Evolutionary conservation across 1,284 basidiomycete genomes (phyloP).

Genomic region (Acaromyces ingoldii): DNA sequence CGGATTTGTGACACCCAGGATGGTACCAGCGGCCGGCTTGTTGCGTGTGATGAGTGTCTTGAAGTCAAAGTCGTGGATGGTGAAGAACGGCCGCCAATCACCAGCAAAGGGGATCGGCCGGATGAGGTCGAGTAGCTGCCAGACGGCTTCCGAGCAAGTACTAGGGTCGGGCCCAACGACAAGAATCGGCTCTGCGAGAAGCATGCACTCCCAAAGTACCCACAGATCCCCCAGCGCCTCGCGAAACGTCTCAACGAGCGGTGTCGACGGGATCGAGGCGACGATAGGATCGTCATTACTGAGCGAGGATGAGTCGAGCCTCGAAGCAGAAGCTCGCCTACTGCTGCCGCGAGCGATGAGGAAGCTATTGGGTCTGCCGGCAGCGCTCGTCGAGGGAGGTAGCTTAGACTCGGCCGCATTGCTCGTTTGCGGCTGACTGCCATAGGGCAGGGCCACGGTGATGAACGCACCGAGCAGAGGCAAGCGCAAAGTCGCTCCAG

Average conservation of each 20-base stretch:
- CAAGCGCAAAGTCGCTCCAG: slow-evolving; percentile 34
- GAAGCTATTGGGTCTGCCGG: background rate
- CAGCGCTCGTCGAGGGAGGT: slow-evolving; percentile 5
- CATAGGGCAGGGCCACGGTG: slow-evolving; percentile 35
- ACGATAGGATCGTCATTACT: slow-evolving; percentile 60
- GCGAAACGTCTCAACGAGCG: slow-evolving; percentile 40
- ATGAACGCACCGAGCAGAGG: slow-evolving; percentile 35
- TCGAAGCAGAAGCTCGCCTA: background rate
- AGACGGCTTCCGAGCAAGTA: slow-evolving; percentile 71
- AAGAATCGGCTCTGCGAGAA: slow-evolving; percentile 69
- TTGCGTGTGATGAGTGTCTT: slow-evolving; percentile 69
- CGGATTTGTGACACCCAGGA: slow-evolving; percentile 91
- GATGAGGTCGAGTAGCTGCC: slow-evolving; percentile 68
- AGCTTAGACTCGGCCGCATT: slow-evolving; percentile 5
- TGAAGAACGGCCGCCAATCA: slow-evolving; percentile 89
- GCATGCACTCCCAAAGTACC: slow-evolving; percentile 69
- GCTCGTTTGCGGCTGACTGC: slow-evolving; percentile 34
- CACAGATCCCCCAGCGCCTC: slow-evolving; percentile 63
- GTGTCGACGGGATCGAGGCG: slow-evolving; percentile 67
- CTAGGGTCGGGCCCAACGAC: slow-evolving; percentile 73
- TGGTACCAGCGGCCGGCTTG: slow-evolving; percentile 73
- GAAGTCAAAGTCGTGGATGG: slow-evolving; percentile 88
- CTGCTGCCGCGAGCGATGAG: background rate
- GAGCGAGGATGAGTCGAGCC: background rate
- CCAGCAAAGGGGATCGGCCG: slow-evolving; percentile 79